phyloP scores from a whole-genome alignment of 805 yeast genomes.

The Starmerella sp. region DNA sequence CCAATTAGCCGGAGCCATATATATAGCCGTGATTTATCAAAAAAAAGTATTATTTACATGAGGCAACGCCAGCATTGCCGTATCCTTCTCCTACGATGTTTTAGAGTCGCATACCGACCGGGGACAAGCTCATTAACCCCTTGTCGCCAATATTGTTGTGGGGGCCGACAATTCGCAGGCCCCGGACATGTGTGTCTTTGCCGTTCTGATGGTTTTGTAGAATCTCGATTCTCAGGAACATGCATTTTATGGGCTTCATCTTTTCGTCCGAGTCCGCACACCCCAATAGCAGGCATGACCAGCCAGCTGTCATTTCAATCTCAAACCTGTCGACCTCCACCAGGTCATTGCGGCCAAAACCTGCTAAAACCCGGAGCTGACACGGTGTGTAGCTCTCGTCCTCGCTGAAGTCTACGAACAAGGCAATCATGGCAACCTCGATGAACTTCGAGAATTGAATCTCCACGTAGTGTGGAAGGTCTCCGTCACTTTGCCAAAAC shows the following conservation, averaged over 20 bases:
- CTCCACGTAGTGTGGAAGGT: slow-evolving; percentile 72
- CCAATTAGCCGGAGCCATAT: too few relatives aligned
- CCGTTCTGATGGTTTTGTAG: slow-evolving; percentile 86
- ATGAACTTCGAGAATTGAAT: slow-evolving; percentile 73
- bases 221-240: slow-evolving; percentile 50
- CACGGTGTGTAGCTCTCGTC: slow-evolving; percentile 95
- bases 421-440: slow-evolving; percentile 50
- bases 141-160: background rate
- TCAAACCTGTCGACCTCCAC: slow-evolving; percentile 52
- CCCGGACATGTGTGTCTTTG: slow-evolving; percentile 82
- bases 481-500: slow-evolving; percentile 94
- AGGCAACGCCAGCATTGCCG: background rate
- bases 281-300: slow-evolving; percentile 52
- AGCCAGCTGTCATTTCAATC: slow-evolving; percentile 60
- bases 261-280: background rate
- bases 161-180: slow-evolving; percentile 26
- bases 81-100: background rate
- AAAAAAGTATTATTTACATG: too few relatives aligned
- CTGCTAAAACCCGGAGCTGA: slow-evolving; percentile 52
- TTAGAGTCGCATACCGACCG: background rate
- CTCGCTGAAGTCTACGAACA: slow-evolving; percentile 55
- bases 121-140: background rate
- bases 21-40: too few relatives aligned
- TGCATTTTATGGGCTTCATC: slow-evolving; percentile 50
- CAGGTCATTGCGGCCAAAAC: slow-evolving; percentile 69